Evolutionary conservation across 805 yeast genomes (phyloP), one percentile per base, ranked within the genome.

Genomic region (Metschnikowia gruessii): DNA sequence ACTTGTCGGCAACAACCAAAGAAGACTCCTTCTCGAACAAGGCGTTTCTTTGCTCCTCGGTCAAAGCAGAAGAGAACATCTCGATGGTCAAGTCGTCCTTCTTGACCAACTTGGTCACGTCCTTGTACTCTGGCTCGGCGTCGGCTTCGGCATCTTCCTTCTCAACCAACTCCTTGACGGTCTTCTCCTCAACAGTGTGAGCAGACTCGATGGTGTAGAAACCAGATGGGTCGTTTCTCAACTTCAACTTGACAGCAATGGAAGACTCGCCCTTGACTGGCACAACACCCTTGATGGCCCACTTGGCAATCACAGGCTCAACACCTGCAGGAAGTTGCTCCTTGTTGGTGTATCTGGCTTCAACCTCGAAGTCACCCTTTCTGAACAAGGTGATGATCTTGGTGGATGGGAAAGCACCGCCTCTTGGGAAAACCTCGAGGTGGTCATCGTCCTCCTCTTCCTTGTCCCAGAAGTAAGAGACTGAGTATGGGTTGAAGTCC

Each of bases 151-250:
- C 78, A 46, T 70, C 81, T 63, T 76, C 83, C 51, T 64, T 61
- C 72, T 87, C 94, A 58, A 90, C 78, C 63, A 87, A 83, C 77
- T 92, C 99, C 72, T 94, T 82, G 51, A 87, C 91, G 52, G 82
- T 77, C 64, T 85, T 80, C 74, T 94, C 98, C 73, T 88, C 95
- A 60, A 91, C 89, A 53, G 95, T 86, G 81, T 90, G 85, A 49
- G 98, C 99, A 47, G 88, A 80, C 76, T 94, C 98, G 57, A 95
- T 82, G 58, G 87, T 82, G 79, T 86, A 89, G 75, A 91, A 82
- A 45, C 99, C 99, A 49, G 95, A 85, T 70, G 97, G 96, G 68
- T 94, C 97, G 72, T 89, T 87, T 81, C 99, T 87, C 65, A 94
- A 82, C 81, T 91, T 90, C 70, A 94, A 79, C 76, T 94, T 94